Evolutionary conservation across 805 yeast species (phyloP).

Genomic region (Schwanniomyces pseudopolymorphus): DNA sequence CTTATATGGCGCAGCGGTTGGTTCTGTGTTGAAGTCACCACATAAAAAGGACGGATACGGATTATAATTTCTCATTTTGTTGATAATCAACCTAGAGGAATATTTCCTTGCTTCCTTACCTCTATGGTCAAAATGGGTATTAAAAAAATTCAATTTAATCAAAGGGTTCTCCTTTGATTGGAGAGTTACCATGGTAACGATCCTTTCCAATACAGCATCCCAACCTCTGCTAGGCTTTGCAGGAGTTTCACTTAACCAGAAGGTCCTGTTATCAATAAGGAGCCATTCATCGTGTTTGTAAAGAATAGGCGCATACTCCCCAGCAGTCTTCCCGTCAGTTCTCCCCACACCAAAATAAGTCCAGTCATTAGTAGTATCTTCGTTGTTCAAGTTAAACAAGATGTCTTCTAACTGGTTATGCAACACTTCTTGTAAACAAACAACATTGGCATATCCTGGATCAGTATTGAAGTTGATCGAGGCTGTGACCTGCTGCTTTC

Average conservation of each 20-base stretch:
- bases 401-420: conserved; percentile 29
- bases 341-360: conserved; percentile 38
- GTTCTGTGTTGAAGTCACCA: conserved; percentile 45
- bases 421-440: conserved; percentile 35
- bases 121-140: conserved; percentile 44
- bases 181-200: conserved; percentile 34
- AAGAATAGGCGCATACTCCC: conserved; percentile 40
- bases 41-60: conserved; percentile 37
- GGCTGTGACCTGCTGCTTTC: conserved; percentile 31
- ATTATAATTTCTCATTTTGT: conserved; percentile 30
- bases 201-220: conserved; percentile 44
- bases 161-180: conserved; percentile 29
- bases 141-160: conserved; percentile 29
- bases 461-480: conserved; percentile 40
- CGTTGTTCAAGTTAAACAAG: conserved; percentile 19
- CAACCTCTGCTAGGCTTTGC: conserved; percentile 38
- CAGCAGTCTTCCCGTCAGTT: conserved; percentile 26
- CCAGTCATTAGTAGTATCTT: conserved; percentile 23
- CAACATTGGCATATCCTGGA: conserved; percentile 31
- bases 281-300: conserved; percentile 31
- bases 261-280: conserved; percentile 28
- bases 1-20: conserved; percentile 39
- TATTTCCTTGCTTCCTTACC: conserved; percentile 37
- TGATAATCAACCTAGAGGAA: conserved; percentile 33
- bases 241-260: conserved; percentile 43